Conservation (phyloP, 257 asterid species). For the Solanum chilense region DNA sequence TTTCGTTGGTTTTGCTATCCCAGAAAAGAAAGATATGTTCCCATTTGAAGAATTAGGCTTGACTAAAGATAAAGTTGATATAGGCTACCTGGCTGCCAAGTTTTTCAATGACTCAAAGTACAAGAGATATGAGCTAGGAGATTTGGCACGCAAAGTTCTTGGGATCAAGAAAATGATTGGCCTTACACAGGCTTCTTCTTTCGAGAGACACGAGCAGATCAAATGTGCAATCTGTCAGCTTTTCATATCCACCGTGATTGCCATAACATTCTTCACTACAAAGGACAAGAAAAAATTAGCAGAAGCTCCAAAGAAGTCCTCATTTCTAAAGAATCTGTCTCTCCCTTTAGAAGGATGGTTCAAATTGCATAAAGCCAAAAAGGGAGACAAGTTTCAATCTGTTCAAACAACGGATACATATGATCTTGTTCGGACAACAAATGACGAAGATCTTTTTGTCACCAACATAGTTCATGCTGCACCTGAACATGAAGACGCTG, state of each 20-base stretch:
- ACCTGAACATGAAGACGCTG: not conserved
- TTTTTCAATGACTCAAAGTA: slow-evolving; percentile 41
- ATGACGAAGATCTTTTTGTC: slow-evolving; percentile 4
- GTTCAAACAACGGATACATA: slow-evolving; percentile 9
- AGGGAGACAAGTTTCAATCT: slow-evolving; percentile 2
- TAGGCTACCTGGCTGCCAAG: slow-evolving; percentile 66
- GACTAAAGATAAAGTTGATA: slow-evolving; percentile 27
- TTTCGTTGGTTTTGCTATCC: slow-evolving; percentile 70
- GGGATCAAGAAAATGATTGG: slow-evolving; percentile 70
- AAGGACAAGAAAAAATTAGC: slow-evolving; percentile 22
- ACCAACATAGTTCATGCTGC: not conserved
- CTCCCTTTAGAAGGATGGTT: slow-evolving; percentile 60
- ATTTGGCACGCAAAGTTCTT: slow-evolving; percentile 49
- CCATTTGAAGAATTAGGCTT: slow-evolving; percentile 56
- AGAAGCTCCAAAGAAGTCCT: slow-evolving; percentile 18
- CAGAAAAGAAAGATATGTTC: slow-evolving; percentile 61
- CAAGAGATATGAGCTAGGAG: slow-evolving; percentile 46
- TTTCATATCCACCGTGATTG: slow-evolving; percentile 56
- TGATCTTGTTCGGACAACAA: slow-evolving; percentile 3
- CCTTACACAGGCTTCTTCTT: slow-evolving; percentile 56
- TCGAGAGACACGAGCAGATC: slow-evolving; percentile 61
- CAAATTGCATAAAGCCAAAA: slow-evolving; percentile 38
- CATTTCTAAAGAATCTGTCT: slow-evolving; percentile 47
- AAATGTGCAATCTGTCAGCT: slow-evolving; percentile 73
- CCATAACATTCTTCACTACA: slow-evolving; percentile 35